These are phyloP conservation scores for Penicillium sp. DNA, from an alignment of 2,329 filamentous ascomycete genomes.

Conservation along the genomic window DNA sequence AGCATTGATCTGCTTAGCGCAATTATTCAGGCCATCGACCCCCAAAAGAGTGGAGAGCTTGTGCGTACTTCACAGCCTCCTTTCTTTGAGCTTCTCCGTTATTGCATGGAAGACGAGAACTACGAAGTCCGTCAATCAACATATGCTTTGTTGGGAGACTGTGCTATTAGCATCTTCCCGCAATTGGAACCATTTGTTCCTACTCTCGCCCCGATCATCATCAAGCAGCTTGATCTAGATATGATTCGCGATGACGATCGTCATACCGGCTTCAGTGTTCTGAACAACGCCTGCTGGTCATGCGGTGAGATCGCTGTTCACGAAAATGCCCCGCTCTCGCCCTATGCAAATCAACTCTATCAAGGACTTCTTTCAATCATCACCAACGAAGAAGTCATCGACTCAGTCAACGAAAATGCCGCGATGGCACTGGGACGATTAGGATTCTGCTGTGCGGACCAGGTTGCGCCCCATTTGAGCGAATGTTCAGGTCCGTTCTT, in stretches of 20 bases:
- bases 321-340: conserved; percentile 67
- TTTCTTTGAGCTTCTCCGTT: conserved; percentile 85
- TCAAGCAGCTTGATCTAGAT: conserved; percentile 83
- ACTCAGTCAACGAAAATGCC: conserved; percentile 87
- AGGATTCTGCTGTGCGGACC: conserved; percentile 73
- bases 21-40: conserved; percentile 84
- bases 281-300: conserved; percentile 99
- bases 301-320: conserved; percentile 87
- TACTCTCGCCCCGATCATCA: conserved; percentile 71
- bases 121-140: conserved; percentile 96
- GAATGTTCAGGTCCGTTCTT: conserved; percentile 83
- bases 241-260: conserved; percentile 74
- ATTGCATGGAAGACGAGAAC: conserved; percentile 87
- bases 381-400: conserved; percentile 78
- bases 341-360: conserved; percentile 74
- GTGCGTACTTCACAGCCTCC: conserved; percentile 72
- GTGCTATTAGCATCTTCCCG: conserved; percentile 85
- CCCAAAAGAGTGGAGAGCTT: conserved; percentile 70
- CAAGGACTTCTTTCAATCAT: conserved; percentile 78
- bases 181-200: conserved; percentile 73
- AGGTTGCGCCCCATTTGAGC: conserved; percentile 73
- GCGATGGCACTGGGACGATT: conserved; percentile 88
- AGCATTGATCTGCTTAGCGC: conserved; percentile 90
- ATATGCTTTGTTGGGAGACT: conserved; percentile 91
- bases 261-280: conserved; percentile 82